Conservation (phyloP, 2,329 filamentous ascomycete species). For the Pseudogymnoascus pannorum region DNA sequence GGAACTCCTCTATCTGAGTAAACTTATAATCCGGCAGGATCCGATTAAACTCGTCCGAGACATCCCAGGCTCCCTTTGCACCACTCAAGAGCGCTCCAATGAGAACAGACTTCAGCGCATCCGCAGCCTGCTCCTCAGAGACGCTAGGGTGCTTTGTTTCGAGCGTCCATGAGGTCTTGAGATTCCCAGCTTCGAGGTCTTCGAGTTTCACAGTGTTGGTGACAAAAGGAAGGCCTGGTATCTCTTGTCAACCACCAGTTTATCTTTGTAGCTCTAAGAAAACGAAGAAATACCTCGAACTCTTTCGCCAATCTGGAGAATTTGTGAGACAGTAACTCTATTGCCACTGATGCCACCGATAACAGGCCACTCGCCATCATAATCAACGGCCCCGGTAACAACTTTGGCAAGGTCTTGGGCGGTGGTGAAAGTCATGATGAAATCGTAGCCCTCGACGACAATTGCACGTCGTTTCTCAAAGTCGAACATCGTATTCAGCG, state of each 20-base stretch:
- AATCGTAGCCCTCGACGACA: constrained; percentile 35
- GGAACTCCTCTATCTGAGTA: constrained; percentile 34
- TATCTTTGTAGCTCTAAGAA: background rate
- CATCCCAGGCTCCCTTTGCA: constrained; percentile 36
- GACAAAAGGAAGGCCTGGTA: constrained; percentile 30
- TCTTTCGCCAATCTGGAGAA: constrained; percentile 34
- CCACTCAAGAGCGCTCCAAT: constrained; percentile 37
- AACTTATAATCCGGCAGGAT: constrained; percentile 39
- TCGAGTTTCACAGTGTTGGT: constrained; percentile 39
- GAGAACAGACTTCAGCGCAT: constrained; percentile 32
- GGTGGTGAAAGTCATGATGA: constrained; percentile 37
- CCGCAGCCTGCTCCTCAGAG: constrained; percentile 28
- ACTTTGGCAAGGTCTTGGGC: constrained; percentile 37
- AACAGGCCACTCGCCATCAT: constrained; percentile 27
- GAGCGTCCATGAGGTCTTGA: constrained; percentile 37
- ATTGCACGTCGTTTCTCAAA: constrained; percentile 34
- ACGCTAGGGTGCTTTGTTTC: constrained; percentile 25
- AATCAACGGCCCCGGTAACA: constrained; percentile 27
- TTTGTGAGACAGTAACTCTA: constrained; percentile 20
- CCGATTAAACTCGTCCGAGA: constrained; percentile 38
- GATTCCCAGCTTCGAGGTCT: constrained; percentile 39
- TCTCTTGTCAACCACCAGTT: constrained; percentile 14
- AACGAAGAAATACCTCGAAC: constrained; percentile 32
- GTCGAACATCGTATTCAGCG: constrained; percentile 27
- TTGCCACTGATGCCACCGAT: constrained; percentile 28